Evolutionary conservation across 345 rosid species (phyloP).

Genomic region (Lepidium aucheri): DNA sequence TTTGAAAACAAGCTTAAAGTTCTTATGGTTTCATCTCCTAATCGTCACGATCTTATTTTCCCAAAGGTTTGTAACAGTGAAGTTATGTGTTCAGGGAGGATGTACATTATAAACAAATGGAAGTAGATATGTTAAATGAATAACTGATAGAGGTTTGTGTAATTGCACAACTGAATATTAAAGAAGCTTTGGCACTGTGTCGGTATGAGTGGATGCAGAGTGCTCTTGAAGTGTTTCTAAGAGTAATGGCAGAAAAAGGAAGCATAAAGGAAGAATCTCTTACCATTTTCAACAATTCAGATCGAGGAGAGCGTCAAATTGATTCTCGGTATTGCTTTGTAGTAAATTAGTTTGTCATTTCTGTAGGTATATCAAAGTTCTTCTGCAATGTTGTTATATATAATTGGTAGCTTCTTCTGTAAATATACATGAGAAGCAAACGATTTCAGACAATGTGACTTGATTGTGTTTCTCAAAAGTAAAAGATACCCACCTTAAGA

Average conservation of each 20-base stretch:
- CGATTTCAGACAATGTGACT: not conserved
- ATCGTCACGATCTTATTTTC: constrained; percentile 60
- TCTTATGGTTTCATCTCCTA: constrained; percentile 76
- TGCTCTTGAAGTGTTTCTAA: constrained; percentile 45
- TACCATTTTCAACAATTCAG: constrained; percentile 6
- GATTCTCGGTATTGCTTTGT: constrained; percentile 17
- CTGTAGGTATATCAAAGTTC: not conserved
- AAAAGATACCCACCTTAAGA: too few relatives aligned
- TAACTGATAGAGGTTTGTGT: not conserved
- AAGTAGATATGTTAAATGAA: not conserved
- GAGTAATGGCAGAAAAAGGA: constrained; percentile 16
- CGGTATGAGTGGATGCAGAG: constrained; percentile 80
- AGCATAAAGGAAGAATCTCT: constrained; percentile 13
- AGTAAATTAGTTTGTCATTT: constrained; percentile 8
- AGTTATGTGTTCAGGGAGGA: constrained; percentile 54
- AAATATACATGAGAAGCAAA: constrained; percentile 20
- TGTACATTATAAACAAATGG: constrained; percentile 5
- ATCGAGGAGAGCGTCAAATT: constrained; percentile 7
- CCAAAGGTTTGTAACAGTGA: constrained; percentile 46
- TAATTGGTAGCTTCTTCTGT: constrained; percentile 9
- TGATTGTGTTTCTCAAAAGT: not conserved
- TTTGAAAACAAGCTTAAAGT: constrained; percentile 37
- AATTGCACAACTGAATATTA: constrained; percentile 34
- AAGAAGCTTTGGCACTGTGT: constrained; percentile 52
- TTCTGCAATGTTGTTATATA: not conserved